Percentiles rank a stretch among this genome's conserved stretches.
Evolutionary conservation across 2,329 filamentous ascomycete species (phyloP).

Genomic region (Cladosporium cucumerinum): DNA sequence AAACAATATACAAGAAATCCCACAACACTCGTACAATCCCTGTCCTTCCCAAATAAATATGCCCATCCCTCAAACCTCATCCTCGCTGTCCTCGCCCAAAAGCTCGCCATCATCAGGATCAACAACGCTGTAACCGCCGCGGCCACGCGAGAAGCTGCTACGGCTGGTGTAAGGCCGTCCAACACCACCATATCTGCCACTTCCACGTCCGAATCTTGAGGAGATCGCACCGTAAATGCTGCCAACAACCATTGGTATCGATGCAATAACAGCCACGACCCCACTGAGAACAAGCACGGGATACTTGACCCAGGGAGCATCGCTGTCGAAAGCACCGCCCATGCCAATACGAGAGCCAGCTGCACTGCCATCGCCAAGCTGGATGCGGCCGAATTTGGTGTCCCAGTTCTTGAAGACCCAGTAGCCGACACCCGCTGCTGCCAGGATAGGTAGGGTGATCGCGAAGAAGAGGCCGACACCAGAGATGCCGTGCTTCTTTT

Average conservation of each 20-base stretch:
- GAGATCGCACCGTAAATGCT: slow-evolving; percentile 68
- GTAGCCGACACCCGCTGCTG: slow-evolving; percentile 72
- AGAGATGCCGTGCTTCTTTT: slow-evolving; percentile 66
- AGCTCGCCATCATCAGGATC: slow-evolving; percentile 94
- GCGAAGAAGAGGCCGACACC: slow-evolving; percentile 81
- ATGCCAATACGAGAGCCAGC: slow-evolving; percentile 25
- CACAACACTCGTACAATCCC: neutral
- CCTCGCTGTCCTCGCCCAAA: slow-evolving; percentile 87
- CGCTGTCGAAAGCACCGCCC: slow-evolving; percentile 57
- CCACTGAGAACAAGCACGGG: slow-evolving; percentile 54
- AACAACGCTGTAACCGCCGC: slow-evolving; percentile 83
- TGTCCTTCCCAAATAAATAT: neutral
- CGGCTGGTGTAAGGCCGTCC: slow-evolving; percentile 76
- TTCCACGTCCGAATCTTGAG: slow-evolving; percentile 49
- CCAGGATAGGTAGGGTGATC: slow-evolving; percentile 68
- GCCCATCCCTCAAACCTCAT: slow-evolving; percentile 58
- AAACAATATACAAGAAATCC: slow-evolving; percentile 5
- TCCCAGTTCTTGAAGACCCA: slow-evolving; percentile 83
- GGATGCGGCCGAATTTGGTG: slow-evolving; percentile 83
- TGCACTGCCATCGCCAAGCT: slow-evolving; percentile 65
- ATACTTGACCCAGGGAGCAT: slow-evolving; percentile 75
- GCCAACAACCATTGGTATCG: slow-evolving; percentile 64
- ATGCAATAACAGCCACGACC: slow-evolving; percentile 54
- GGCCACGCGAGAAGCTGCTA: slow-evolving; percentile 80
- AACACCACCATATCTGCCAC: slow-evolving; percentile 48